phyloP scores from a whole-genome alignment of 306 rosid species.

The Pyrus pyrifolia region DNA sequence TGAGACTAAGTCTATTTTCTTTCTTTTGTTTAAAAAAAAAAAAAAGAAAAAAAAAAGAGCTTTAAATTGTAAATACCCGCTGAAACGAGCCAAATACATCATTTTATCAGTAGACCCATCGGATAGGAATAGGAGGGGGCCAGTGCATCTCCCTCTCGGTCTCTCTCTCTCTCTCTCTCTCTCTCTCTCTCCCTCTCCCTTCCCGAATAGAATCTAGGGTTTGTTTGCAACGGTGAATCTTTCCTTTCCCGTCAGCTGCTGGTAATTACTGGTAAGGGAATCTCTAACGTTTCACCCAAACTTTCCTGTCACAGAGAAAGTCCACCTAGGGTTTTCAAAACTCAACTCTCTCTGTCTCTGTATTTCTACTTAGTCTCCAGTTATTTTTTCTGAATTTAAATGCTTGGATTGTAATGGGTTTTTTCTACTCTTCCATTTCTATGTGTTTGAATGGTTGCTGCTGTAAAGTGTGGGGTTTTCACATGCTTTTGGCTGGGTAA shows the following conservation, averaged over 20 bases:
- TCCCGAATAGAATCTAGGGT: conserved; percentile 52
- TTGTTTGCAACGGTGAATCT: conserved; percentile 46
- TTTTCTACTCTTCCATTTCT: neutral
- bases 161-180: too few relatives aligned
- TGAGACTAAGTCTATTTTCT: too few relatives aligned
- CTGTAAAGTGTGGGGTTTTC: neutral
- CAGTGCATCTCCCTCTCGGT: neutral
- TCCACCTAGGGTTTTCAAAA: conserved; percentile 14
- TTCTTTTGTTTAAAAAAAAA: too few relatives aligned
- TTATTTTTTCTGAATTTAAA: conserved; percentile 12
- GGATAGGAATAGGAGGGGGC: neutral
- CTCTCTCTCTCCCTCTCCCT: conserved; percentile 1
- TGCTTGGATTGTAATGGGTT: conserved; percentile 11
- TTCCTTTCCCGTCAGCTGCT: conserved; percentile 13
- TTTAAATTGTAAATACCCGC: conserved; percentile 3
- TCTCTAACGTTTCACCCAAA: conserved; percentile 5
- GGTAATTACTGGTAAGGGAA: conserved; percentile 4
- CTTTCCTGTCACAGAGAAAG: neutral
- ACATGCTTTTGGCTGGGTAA: neutral
- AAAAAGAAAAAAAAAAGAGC: conserved; percentile 16
- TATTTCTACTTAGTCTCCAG: neutral
- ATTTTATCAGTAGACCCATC: conserved; percentile 6
- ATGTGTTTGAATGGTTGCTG: neutral
- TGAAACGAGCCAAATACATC: conserved; percentile 20
- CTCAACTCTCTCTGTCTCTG: conserved; percentile 4